A percentile compares a stretch with the other conserved stretches of the same genome.
phyloP scores from a whole-genome alignment of 495 filamentous ascomycete species.

The Amorphotheca resinae region DNA sequence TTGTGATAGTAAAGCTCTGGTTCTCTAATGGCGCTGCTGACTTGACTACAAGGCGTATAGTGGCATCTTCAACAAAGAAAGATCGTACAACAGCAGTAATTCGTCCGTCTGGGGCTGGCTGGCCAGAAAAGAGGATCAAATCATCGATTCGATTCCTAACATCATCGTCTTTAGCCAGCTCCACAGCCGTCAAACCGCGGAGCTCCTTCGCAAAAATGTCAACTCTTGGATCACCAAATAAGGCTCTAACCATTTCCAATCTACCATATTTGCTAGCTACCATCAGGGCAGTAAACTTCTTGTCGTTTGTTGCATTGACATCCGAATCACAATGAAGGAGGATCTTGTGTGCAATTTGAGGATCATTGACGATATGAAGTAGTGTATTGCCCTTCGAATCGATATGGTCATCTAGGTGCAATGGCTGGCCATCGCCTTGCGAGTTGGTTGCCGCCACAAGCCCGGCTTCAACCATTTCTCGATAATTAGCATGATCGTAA shows the following conservation, averaged over 20 bases:
- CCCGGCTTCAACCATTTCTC: constrained; percentile 69
- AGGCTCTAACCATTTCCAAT: constrained; percentile 77
- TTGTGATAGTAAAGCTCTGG: constrained; percentile 80
- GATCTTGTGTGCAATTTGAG: constrained; percentile 60
- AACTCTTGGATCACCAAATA: constrained; percentile 79
- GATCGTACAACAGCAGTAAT: constrained; percentile 92
- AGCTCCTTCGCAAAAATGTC: constrained; percentile 75
- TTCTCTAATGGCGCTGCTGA: constrained; percentile 60
- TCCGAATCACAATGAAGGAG: constrained; percentile 78
- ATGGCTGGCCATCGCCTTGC: constrained; percentile 63
- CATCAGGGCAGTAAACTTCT: constrained; percentile 91
- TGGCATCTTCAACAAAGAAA: constrained; percentile 95
- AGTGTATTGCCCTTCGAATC: constrained; percentile 90
- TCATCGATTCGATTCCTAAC: constrained; percentile 94
- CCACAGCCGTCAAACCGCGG: constrained; percentile 86
- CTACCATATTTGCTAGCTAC: constrained; percentile 98
- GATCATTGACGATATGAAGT: constrained; percentile 83
- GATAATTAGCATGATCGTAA: constrained; percentile 86
- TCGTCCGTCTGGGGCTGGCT: constrained; percentile 58
- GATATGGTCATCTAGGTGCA: constrained; percentile 88
- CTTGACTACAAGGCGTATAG: constrained; percentile 85
- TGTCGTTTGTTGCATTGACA: constrained; percentile 93
- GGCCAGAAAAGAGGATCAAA: constrained; percentile 67
- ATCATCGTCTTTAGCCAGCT: constrained; percentile 96
- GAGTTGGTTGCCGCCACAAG: constrained; percentile 57